phyloP scores from a whole-genome alignment of 208 protist species.

The Wallacemonas sp. region DNA sequence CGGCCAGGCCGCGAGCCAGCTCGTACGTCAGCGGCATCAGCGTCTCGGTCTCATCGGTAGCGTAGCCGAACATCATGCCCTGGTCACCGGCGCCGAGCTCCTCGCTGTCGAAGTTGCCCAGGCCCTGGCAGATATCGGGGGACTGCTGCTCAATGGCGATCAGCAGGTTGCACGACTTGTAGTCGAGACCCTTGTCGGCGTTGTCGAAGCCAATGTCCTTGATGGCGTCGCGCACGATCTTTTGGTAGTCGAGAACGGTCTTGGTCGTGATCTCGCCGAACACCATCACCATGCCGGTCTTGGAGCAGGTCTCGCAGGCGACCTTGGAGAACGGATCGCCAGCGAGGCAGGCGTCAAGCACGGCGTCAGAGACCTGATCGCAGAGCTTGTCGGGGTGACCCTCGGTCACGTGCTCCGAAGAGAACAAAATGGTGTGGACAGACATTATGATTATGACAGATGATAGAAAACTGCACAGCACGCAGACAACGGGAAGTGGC shows the following conservation, averaged over 20 bases:
- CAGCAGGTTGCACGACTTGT: slow-evolving; percentile 98
- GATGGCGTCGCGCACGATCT: slow-evolving; percentile 96
- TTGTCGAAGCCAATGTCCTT: slow-evolving; percentile 99
- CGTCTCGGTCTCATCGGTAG: slow-evolving; percentile 98
- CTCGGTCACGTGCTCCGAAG: slow-evolving; percentile 99
- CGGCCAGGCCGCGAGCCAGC: slow-evolving; percentile 93
- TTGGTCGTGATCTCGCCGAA: slow-evolving; percentile 99
- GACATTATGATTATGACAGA: slow-evolving; percentile 46
- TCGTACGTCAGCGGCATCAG: slow-evolving; percentile 98
- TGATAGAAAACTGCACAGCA: slow-evolving; percentile 1
- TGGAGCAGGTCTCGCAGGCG: slow-evolving; percentile 98
- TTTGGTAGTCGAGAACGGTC: slow-evolving; percentile 97
- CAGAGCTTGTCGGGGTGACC: slow-evolving; percentile 99
- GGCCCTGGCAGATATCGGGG: slow-evolving; percentile 98
- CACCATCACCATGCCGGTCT: slow-evolving; percentile 99
- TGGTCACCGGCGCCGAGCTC: slow-evolving; percentile 99
- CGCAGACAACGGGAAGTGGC: neutral
- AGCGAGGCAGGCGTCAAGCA: slow-evolving; percentile 98
- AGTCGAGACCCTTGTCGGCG: slow-evolving; percentile 96
- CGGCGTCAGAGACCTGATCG: slow-evolving; percentile 99
- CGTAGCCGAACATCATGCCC: slow-evolving; percentile 99
- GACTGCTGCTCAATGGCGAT: slow-evolving; percentile 98
- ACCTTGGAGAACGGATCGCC: slow-evolving; percentile 98
- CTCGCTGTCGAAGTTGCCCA: slow-evolving; percentile 95
- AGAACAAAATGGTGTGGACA: slow-evolving; percentile 96